Percentiles rank a stretch among this genome's conserved stretches.
Conservation (phyloP, 495 filamentous ascomycete species). For the Talaromyces thailandensis region DNA sequence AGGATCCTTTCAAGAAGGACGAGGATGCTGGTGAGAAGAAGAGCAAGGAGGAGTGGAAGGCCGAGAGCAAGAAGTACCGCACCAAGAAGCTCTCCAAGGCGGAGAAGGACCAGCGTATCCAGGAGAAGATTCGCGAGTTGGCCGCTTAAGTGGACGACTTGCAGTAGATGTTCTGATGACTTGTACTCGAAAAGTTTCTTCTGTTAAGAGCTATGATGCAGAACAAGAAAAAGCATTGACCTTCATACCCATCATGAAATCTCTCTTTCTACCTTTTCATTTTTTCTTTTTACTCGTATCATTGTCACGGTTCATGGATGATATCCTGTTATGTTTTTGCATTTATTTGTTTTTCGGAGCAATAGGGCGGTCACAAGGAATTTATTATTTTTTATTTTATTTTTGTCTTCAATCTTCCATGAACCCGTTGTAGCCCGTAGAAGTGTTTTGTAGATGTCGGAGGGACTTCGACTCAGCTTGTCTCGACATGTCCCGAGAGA, state of each 20-base stretch:
- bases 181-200: neutral
- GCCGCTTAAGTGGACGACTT: slow-evolving; percentile 25
- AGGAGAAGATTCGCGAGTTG: slow-evolving; percentile 75
- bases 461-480: neutral
- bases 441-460: neutral
- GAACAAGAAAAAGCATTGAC: slow-evolving; percentile 3
- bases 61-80: slow-evolving; percentile 84
- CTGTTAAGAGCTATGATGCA: neutral
- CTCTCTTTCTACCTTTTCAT: neutral
- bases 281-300: neutral
- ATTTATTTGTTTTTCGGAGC: slow-evolving; percentile 8
- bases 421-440: neutral
- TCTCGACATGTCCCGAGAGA: too few relatives aligned
- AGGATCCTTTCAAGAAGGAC: slow-evolving; percentile 93
- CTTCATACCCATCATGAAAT: slow-evolving; percentile 5
- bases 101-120: slow-evolving; percentile 67
- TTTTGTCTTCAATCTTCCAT: neutral
- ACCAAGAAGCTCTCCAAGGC: slow-evolving; percentile 66
- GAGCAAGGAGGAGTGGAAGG: slow-evolving; percentile 95
- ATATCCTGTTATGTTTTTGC: slow-evolving; percentile 2
- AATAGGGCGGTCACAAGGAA: slow-evolving; percentile 4
- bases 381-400: too few relatives aligned
- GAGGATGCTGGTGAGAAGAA: slow-evolving; percentile 74
- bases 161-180: slow-evolving; percentile 1
- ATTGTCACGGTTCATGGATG: slow-evolving; percentile 7